Conservation (phyloP, 2,329 filamentous ascomycete genomes). For the Aspergillus costaricaensis region DNA sequence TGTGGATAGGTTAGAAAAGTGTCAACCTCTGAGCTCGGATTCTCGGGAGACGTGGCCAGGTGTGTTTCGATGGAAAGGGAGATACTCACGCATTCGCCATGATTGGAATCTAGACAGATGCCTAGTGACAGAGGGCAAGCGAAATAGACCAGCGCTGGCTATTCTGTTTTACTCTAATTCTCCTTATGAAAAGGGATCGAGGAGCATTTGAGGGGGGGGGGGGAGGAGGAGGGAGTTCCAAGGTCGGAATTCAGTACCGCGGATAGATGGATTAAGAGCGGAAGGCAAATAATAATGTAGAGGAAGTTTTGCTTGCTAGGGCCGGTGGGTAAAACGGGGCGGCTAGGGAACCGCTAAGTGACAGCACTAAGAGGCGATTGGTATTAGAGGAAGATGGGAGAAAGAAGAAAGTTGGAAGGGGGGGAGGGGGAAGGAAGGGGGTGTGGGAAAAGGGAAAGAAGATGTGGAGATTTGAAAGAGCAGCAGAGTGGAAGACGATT, state of each 20-base stretch:
- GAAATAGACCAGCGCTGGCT: not conserved
- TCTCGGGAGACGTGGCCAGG: slow-evolving; percentile 1
- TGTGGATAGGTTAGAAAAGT: slow-evolving; percentile 32
- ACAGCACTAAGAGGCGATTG: slow-evolving; percentile 17
- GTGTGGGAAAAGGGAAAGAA: slow-evolving; percentile 10
- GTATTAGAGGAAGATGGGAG: slow-evolving; percentile 16
- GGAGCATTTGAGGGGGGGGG: slow-evolving; percentile 19
- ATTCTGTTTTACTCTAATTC: slow-evolving; percentile 5
- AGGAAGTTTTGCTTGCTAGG: slow-evolving; percentile 10
- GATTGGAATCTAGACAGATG: slow-evolving; percentile 1
- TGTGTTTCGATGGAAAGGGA: not conserved
- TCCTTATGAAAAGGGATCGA: slow-evolving; percentile 14
- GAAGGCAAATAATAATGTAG: slow-evolving; percentile 8
- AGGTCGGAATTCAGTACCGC: not conserved
- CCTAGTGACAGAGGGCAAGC: not conserved
- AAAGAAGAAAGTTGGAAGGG: slow-evolving; percentile 20
- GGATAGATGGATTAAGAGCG: slow-evolving; percentile 16
- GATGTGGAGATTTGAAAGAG: slow-evolving; percentile 12
- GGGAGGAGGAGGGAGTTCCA: slow-evolving; percentile 10
- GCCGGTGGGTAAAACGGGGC: slow-evolving; percentile 16
- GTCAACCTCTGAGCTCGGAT: not conserved
- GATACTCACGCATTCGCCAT: slow-evolving; percentile 28
- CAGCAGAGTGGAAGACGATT: slow-evolving; percentile 14
- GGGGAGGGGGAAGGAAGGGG: slow-evolving; percentile 10
- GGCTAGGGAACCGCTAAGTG: slow-evolving; percentile 7